These are phyloP conservation scores for Penicillium odoratum DNA, from an alignment of 495 filamentous ascomycete genomes.

Conservation along the genomic window DNA sequence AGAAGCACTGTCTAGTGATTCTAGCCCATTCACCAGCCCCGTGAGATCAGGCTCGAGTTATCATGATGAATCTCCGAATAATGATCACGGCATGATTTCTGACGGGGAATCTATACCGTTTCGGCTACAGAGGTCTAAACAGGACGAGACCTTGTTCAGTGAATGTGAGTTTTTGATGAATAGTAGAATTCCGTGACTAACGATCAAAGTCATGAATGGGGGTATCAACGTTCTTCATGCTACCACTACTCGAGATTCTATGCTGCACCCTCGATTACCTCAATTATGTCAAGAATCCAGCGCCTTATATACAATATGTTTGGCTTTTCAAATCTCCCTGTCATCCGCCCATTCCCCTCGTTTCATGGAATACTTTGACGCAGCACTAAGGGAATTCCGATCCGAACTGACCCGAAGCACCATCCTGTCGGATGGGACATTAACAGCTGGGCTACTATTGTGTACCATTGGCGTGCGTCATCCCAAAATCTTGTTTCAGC, in stretches of 20 bases:
- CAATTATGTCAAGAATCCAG: conserved; percentile 30
- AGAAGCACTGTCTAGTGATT: not conserved
- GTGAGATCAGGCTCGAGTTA: not conserved
- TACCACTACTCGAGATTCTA: conserved; percentile 23
- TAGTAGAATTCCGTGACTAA: not conserved
- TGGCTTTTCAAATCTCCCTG: conserved; percentile 35
- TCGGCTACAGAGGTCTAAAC: not conserved
- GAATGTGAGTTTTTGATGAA: conserved; percentile 26
- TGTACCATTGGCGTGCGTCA: conserved; percentile 39
- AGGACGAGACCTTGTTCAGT: conserved; percentile 30
- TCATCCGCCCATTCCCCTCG: conserved; percentile 9
- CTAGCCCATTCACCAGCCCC: not conserved
- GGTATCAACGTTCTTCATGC: conserved; percentile 39
- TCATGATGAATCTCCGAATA: not conserved
- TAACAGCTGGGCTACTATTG: conserved; percentile 36
- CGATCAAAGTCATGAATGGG: conserved; percentile 25
- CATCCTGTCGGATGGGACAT: conserved; percentile 31
- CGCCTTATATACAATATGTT: conserved; percentile 34
- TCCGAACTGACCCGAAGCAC: conserved; percentile 29
- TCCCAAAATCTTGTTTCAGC: not conserved
- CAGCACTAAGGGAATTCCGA: conserved; percentile 31
- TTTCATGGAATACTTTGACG: conserved; percentile 38
- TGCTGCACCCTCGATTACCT: conserved; percentile 28
- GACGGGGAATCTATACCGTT: not conserved
- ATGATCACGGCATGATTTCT: not conserved